Conservation (phyloP, 106 monocot genomes). For the Posidonia australis region DNA sequence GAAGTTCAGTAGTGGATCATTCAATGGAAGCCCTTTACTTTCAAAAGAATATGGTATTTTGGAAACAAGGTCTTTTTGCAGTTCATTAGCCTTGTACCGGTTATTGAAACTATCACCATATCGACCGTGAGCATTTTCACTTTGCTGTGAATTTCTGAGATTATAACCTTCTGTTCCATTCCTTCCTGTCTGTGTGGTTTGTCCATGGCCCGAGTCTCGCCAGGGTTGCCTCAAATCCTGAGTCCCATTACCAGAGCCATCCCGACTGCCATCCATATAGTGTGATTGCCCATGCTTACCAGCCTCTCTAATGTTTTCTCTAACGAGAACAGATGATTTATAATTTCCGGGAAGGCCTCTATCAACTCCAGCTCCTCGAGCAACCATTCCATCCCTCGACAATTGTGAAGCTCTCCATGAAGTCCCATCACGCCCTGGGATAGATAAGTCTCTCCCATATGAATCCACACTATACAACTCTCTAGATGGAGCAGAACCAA, state of each 20-base stretch:
- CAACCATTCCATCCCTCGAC: conserved; percentile 13
- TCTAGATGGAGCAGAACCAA: conserved; percentile 11
- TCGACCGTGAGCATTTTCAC: conserved; percentile 16
- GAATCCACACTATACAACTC: conserved; percentile 39
- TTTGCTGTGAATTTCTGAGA: conserved; percentile 15
- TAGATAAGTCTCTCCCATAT: conserved; percentile 34
- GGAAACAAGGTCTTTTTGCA: conserved; percentile 25
- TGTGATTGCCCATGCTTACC: conserved; percentile 12
- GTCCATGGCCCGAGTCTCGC: conserved; percentile 27
- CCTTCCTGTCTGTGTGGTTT: conserved; percentile 23
- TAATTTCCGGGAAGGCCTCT: conserved; percentile 21
- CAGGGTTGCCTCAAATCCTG: conserved; percentile 29
- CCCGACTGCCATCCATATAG: conserved; percentile 12
- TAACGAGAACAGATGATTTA: conserved; percentile 19
- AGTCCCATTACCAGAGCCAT: conserved; percentile 13
- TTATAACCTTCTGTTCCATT: conserved; percentile 18
- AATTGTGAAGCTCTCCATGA: conserved; percentile 40
- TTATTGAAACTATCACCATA: conserved; percentile 30
- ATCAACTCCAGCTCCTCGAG: conserved; percentile 13
- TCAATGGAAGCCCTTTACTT: conserved; percentile 34
- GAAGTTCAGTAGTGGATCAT: conserved; percentile 38
- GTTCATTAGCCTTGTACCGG: conserved; percentile 28
- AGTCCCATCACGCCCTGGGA: conserved; percentile 13
- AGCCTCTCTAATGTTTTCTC: conserved; percentile 24
- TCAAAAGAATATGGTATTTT: conserved; percentile 27